phyloP scores from a whole-genome alignment of 257 asterid species.

The Solanum pinnatisectum region DNA sequence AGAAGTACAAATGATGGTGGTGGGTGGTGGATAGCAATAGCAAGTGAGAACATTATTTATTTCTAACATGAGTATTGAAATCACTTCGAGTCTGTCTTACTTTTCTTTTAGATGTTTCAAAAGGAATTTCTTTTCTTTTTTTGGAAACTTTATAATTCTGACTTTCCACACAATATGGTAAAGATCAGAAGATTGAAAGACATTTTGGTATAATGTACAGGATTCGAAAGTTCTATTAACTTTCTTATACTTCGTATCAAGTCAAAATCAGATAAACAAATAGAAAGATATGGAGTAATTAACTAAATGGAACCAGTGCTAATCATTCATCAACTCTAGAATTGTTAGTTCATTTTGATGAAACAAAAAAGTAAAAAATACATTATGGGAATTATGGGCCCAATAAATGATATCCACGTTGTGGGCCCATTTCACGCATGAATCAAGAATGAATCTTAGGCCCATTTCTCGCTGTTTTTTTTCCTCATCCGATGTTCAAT shows the following conservation, averaged over 20 bases:
- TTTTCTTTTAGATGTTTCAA: neutral
- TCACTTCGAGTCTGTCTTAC: neutral
- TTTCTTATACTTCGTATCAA: no score
- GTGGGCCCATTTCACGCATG: slow-evolving; percentile 1
- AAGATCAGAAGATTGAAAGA: neutral
- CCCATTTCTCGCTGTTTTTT: neutral
- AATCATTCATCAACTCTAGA: neutral
- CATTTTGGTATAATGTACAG: neutral
- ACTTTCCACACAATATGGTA: no score
- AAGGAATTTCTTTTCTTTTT: no score
- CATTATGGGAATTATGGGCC: neutral
- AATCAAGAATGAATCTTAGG: neutral
- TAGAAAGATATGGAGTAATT: neutral
- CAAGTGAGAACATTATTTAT: no score
- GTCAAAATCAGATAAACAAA: no score
- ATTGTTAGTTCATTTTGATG: neutral
- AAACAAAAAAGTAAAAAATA: neutral
- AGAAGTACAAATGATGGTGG: neutral
- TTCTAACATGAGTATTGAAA: neutral
- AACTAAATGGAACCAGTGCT: neutral
- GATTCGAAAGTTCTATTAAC: no score
- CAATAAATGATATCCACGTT: neutral
- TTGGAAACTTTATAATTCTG: no score
- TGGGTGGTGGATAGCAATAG: neutral
- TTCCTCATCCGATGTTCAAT: neutral